Conservation (phyloP, 2,329 filamentous ascomycete species). For the Periconia macrospinosa region DNA sequence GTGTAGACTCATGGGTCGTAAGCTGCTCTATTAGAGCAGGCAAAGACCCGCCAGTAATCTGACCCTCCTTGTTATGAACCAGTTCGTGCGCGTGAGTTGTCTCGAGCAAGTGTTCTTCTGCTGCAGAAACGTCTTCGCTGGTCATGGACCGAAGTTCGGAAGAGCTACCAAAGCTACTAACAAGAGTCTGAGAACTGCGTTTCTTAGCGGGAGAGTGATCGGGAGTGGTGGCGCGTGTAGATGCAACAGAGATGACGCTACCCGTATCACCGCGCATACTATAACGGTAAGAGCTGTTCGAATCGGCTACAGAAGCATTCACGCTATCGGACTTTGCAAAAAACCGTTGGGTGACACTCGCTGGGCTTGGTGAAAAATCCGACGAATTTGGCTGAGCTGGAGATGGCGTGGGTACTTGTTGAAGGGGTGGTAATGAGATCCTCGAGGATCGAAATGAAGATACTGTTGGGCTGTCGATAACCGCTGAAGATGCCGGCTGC, state of each 20-base stretch:
- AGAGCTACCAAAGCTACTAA: conserved; percentile 66
- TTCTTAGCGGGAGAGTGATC: conserved; percentile 62
- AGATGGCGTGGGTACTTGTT: conserved; percentile 29
- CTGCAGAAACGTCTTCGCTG: conserved; percentile 77
- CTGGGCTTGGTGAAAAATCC: conserved; percentile 39
- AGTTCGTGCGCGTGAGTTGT: conserved; percentile 91
- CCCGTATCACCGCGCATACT: conserved; percentile 74
- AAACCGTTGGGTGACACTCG: conserved; percentile 32
- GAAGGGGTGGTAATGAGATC: conserved; percentile 48
- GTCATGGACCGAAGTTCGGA: conserved; percentile 64
- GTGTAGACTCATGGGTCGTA: conserved; percentile 89
- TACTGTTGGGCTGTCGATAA: conserved; percentile 35
- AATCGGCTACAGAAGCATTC: conserved; percentile 75
- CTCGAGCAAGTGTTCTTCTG: conserved; percentile 82
- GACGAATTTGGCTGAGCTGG: conserved; percentile 28
- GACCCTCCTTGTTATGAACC: conserved; percentile 89
- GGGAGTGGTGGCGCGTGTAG: conserved; percentile 85
- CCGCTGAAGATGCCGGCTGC: conserved; percentile 17
- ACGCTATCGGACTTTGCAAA: conserved; percentile 60
- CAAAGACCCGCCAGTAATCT: conserved; percentile 89
- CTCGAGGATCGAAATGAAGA: conserved; percentile 52
- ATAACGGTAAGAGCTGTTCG: conserved; percentile 76
- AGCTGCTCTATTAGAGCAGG: conserved; percentile 91
- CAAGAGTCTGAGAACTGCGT: conserved; percentile 60
- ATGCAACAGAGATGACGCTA: conserved; percentile 78